These are phyloP conservation scores for Penicillium sp. DNA, from an alignment of 2,329 filamentous ascomycete species.

Conservation along the genomic window DNA sequence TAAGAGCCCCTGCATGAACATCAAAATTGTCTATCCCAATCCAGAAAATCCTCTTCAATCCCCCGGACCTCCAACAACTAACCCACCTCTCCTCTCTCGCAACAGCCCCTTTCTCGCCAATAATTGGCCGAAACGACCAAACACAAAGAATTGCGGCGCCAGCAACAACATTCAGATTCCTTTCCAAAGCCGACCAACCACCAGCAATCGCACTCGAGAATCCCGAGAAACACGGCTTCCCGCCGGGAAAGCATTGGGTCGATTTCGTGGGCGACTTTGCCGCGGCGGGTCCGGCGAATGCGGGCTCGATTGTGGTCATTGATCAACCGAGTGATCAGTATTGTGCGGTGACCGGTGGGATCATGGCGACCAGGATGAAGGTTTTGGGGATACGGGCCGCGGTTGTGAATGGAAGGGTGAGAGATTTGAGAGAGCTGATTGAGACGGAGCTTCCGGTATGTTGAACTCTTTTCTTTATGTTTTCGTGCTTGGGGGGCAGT, in stretches of 20 bases:
- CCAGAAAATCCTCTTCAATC: background rate
- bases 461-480: slow-evolving; percentile 20
- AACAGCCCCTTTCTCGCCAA: slow-evolving; percentile 42
- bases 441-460: slow-evolving; percentile 61
- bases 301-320: slow-evolving; percentile 66
- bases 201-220: slow-evolving; percentile 29
- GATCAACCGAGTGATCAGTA: slow-evolving; percentile 67
- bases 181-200: slow-evolving; percentile 57
- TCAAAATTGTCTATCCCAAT: background rate
- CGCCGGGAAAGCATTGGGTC: slow-evolving; percentile 66
- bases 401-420: slow-evolving; percentile 68
- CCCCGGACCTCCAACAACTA: background rate
- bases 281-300: slow-evolving; percentile 41
- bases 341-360: slow-evolving; percentile 75
- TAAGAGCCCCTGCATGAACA: slow-evolving; percentile 30
- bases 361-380: slow-evolving; percentile 73
- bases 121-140: slow-evolving; percentile 32
- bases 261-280: slow-evolving; percentile 54
- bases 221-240: slow-evolving; percentile 55
- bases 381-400: slow-evolving; percentile 62
- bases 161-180: slow-evolving; percentile 57
- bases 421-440: slow-evolving; percentile 66
- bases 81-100: background rate
- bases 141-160: slow-evolving; percentile 46
- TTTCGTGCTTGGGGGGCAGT: background rate